Percentiles rank a stretch among this genome's conserved stretches.
phyloP scores from a whole-genome alignment of 2,329 filamentous ascomycete species.

The Neofusicoccum sp. region DNA sequence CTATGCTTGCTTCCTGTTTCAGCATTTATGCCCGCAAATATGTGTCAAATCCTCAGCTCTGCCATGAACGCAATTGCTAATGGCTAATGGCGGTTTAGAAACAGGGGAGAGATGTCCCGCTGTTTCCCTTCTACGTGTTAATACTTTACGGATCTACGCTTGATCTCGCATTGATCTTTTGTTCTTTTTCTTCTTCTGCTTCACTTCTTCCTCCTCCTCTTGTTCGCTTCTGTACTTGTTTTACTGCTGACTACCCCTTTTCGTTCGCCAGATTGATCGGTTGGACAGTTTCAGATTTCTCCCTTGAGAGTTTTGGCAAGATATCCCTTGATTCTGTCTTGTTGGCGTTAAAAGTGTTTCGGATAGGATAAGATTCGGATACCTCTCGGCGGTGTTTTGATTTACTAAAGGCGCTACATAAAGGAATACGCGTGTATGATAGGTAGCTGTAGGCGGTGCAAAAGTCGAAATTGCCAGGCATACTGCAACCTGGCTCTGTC shows the following conservation, averaged over 20 bases:
- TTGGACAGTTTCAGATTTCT: background rate
- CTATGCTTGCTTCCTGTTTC: background rate
- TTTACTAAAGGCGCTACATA: background rate
- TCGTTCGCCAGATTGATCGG: background rate
- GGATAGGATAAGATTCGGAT: slow-evolving; percentile 4
- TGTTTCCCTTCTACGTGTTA: slow-evolving; percentile 4
- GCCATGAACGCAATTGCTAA: slow-evolving; percentile 7
- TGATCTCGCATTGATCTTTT: background rate
- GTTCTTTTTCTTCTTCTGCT: background rate
- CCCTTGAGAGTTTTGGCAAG: background rate
- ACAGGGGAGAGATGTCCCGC: background rate
- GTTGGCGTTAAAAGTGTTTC: background rate
- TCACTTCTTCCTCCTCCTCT: background rate
- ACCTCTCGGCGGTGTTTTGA: background rate
- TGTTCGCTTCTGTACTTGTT: background rate
- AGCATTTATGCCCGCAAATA: background rate
- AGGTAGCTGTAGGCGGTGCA: background rate
- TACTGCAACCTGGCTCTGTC: background rate
- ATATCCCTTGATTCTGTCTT: slow-evolving; percentile 3
- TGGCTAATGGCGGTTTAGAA: slow-evolving; percentile 9
- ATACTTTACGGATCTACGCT: background rate
- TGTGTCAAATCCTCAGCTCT: background rate
- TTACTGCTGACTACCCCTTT: background rate
- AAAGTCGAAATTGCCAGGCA: background rate
- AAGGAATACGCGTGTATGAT: slow-evolving; percentile 7